A percentile compares a stretch with the other conserved stretches of the same genome.
Conservation (phyloP, 305 asterid genomes). For the Ajuga reptans region DNA sequence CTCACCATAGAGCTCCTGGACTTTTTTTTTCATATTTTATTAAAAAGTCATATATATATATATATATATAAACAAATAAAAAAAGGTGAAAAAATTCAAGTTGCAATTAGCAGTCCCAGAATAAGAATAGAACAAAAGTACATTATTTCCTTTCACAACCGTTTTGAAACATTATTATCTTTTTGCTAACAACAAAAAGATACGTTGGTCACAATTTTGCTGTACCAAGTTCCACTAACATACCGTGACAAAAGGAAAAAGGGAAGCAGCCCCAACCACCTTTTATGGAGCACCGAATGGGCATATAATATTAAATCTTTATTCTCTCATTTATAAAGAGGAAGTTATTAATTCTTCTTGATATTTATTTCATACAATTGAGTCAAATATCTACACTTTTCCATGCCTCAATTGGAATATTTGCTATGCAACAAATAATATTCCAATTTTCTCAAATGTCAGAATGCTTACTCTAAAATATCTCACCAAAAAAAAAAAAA, state of each 20-base stretch:
- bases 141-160: conserved; percentile 22
- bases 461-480: background rate
- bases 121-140: conserved; percentile 9
- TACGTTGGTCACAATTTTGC: conserved; percentile 23
- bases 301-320: background rate
- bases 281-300: conserved; percentile 27
- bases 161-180: conserved; percentile 24
- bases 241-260: conserved; percentile 24
- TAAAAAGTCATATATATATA: background rate
- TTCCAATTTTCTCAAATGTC: background rate
- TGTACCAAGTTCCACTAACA: conserved; percentile 36
- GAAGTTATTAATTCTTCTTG: background rate
- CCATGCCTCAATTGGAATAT: conserved; percentile 15
- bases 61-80: background rate
- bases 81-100: conserved; percentile 1
- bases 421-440: background rate
- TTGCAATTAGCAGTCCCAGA: conserved; percentile 21
- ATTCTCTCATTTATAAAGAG: background rate
- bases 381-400: background rate
- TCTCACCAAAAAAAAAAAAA: background rate
- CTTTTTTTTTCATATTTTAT: background rate
- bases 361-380: background rate
- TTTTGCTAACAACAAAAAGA: conserved; percentile 29
- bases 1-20: background rate
- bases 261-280: conserved; percentile 26